Evolutionary conservation across 768 basidiomycete species (phyloP).

Genomic region (Auriscalpium vulgare): DNA sequence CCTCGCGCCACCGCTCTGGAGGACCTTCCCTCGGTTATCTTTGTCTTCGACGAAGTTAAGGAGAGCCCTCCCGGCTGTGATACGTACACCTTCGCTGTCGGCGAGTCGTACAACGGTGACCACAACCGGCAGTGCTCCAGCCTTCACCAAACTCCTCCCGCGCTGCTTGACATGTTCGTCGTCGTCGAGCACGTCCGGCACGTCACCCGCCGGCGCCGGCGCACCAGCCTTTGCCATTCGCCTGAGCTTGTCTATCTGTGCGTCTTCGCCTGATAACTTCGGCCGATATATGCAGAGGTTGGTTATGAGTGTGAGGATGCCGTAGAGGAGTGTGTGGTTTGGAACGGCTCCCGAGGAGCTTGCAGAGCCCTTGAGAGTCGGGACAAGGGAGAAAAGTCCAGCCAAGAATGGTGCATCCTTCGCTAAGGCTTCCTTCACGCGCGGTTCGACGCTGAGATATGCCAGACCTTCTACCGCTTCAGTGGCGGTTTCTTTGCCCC

Average conservation of each 20-base stretch:
- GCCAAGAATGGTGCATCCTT: slow-evolving; percentile 43
- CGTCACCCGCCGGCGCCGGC: slow-evolving; percentile 6
- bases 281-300: slow-evolving; percentile 71
- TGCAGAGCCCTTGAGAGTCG: slow-evolving; percentile 13
- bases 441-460: slow-evolving; percentile 58
- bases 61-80: slow-evolving; percentile 50
- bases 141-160: slow-evolving; percentile 46
- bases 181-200: slow-evolving; percentile 40
- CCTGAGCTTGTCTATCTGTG: slow-evolving; percentile 72
- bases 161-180: slow-evolving; percentile 58
- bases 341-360: slow-evolving; percentile 17
- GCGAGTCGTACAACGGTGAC: slow-evolving; percentile 43
- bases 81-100: slow-evolving; percentile 59
- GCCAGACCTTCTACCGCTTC: slow-evolving; percentile 80
- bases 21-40: slow-evolving; percentile 64
- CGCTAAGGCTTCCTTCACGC: slow-evolving; percentile 53
- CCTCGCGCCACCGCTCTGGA: slow-evolving; percentile 75
- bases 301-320: slow-evolving; percentile 63
- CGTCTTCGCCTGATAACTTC: slow-evolving; percentile 69
- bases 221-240: slow-evolving; percentile 50
- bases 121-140: slow-evolving; percentile 60
- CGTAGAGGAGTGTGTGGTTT: slow-evolving; percentile 60
- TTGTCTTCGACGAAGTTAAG: slow-evolving; percentile 72
- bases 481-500: slow-evolving; percentile 27
- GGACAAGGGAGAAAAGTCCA: slow-evolving; percentile 27